Base-by-base conservation (phyloP, 108 stramenopile genomes). In the Skeletonema menzelii region DNA sequence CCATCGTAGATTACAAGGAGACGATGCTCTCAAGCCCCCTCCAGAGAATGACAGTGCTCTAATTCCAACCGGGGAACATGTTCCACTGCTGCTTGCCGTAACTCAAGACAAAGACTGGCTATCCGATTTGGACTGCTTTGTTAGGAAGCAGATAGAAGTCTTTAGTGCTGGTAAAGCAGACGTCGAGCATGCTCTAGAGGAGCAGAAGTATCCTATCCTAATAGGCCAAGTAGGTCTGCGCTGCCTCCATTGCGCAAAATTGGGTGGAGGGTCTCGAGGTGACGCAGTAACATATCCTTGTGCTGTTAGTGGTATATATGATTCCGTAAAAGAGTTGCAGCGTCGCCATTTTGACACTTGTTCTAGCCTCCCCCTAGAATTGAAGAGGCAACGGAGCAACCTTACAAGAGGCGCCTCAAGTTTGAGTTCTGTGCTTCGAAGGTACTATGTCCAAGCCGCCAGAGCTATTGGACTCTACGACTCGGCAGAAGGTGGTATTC, bases 101-200 rank as follows among this genome's bases (percentile, higher is more conserved):
- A 76, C 90, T 4, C 88, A 95, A 70, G 94, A 95, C 71, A 89
- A 86, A 71, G 87, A 95, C 32, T 95, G 91, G 91, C 72, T 95
- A 11, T 91, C 90, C 10, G 91, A 92, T 38, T 83, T 80, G 65
- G 91, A 95, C 60, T 88, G 87, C 71, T 92, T 89, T 59, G 80
- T 91, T 61, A 77, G 94, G 22, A 81, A 82, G 37, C 87, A 88
- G 67, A 65, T 95, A 24, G 94, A 95, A 78, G 87, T 95, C 4
- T 95, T 95, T 61, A 85, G 74, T 56, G 88, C 91, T 8, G 86
- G 77, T 10, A 60, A 74, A 38, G 63, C 72, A 12, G 94, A 95
- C 64, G 88, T 91, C 34, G 75, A 73, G 5, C 59, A 77, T 20
- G 88, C 90, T 4, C 72, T 27, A 20, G 68, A 56, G 2, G 91